Evolutionary conservation across 2,329 filamentous ascomycete species (phyloP), one percentile per base, ranked within the genome.

Genomic region (Colletotrichum incanum): DNA sequence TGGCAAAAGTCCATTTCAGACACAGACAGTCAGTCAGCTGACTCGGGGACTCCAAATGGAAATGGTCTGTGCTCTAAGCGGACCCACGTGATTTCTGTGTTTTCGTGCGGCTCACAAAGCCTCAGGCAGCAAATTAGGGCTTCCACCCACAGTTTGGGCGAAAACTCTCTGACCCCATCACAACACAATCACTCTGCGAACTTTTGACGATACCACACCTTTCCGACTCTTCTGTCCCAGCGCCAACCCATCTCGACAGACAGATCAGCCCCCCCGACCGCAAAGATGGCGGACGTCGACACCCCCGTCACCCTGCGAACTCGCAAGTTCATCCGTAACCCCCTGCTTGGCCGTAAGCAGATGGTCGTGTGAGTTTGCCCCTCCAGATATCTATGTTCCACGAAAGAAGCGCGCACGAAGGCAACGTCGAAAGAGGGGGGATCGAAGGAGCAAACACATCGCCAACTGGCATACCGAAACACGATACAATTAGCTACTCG

Each of bases 271-370:
- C 65, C 52, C 63, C 56, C 65, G 60, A 72, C 83, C 87, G 88
- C 88, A 89, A 97, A 87, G 86, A 98, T 98, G 96, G 93, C 95
- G 88, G 93, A 95, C 88, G 87, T 87, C 83, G 92, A 94, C 85
- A 86, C 87, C 81, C 88, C 92, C 84, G 92, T 95, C 85, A 95
- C 93, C 82, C 88, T 95, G 89, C 92, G 96, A 90, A 99, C 96
- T 88, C 96, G 96, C 94, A 98, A 98, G 91, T 99, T 99, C 94
- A 97, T 98, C 89, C 94, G 95, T 90, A 99, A 99, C 93, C 94
- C 96, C 86, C 94, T 99, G 84, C 93, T 99, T 85, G 94, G 93
- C 86, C 94, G 96, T 87, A 98, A 97, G 92, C 96, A 98, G 93
- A 98, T 98, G 94, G 96, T 98, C 88, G 94, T 98, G 96, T 98